Conservation (phyloP, 1,284 basidiomycete genomes). For the Cerrena zonata region DNA sequence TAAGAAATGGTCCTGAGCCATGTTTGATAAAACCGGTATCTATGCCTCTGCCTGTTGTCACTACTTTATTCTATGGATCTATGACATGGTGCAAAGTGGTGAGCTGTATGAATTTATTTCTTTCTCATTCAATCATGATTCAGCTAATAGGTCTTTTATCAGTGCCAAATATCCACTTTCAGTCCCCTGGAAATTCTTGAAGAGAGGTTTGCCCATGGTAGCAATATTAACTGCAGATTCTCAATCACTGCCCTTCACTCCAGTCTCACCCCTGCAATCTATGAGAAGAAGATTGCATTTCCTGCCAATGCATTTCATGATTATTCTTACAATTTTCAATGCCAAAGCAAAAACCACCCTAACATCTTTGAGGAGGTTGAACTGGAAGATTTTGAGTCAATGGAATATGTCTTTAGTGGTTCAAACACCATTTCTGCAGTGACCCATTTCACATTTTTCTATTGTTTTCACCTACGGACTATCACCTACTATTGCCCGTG, state of each 20-base stretch:
- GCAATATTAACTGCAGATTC: conserved; percentile 33
- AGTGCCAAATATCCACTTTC: too few relatives aligned
- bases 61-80: too few relatives aligned
- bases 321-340: conserved; percentile 25
- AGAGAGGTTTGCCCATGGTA: conserved; percentile 15
- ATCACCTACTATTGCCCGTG: conserved; percentile 21
- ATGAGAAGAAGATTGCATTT: conserved; percentile 7
- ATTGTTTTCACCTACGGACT: conserved; percentile 21
- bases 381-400: conserved; percentile 27
- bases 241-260: conserved; percentile 21
- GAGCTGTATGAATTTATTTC: too few relatives aligned
- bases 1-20: conserved; percentile 22
- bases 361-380: conserved; percentile 20
- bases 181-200: conserved; percentile 25
- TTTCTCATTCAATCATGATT: too few relatives aligned
- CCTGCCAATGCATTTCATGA: conserved; percentile 11
- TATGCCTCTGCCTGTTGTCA: too few relatives aligned
- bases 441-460: conserved; percentile 23
- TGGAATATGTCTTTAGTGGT: conserved; percentile 26
- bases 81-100: too few relatives aligned
- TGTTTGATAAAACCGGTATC: conserved; percentile 23
- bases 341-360: conserved; percentile 25
- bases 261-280: conserved; percentile 19
- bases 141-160: too few relatives aligned
- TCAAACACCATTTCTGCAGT: conserved; percentile 24